Percentiles rank a stretch among this genome's conserved stretches.
Evolutionary conservation across 1,139 yeast species (phyloP).

Genomic region (Pneumocystis sp.): DNA sequence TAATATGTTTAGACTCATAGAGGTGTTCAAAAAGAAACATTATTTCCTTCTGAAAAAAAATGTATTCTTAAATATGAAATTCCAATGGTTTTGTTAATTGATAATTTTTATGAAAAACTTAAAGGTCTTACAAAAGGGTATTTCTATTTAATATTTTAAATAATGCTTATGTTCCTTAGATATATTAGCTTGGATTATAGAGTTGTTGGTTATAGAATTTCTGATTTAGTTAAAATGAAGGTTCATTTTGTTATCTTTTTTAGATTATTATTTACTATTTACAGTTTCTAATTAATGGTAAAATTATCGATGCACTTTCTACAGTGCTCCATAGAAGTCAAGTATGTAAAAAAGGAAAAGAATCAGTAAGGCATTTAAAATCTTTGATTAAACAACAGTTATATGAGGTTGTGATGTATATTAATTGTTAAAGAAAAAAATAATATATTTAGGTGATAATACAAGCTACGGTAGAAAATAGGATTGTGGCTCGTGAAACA

Average conservation of each 20-base stretch:
- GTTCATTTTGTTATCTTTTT: not conserved
- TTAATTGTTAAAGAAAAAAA: not conserved
- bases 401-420: conserved; percentile 45
- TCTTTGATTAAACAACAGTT: conserved; percentile 66
- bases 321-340: conserved; percentile 77
- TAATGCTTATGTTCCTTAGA: not conserved
- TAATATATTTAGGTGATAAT: conserved; percentile 32
- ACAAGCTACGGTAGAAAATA: conserved; percentile 76
- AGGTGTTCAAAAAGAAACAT: conserved; percentile 68
- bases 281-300: conserved; percentile 65
- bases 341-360: conserved; percentile 56
- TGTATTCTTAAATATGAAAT: conserved; percentile 62
- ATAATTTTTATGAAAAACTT: conserved; percentile 84
- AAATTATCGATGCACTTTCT: conserved; percentile 80
- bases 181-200: conserved; percentile 92
- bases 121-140: conserved; percentile 74
- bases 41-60: conserved; percentile 56
- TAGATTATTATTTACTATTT: not conserved
- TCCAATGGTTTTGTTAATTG: conserved; percentile 81
- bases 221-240: conserved; percentile 77
- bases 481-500: conserved; percentile 80
- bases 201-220: conserved; percentile 68
- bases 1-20: conserved; percentile 30
- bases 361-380: conserved; percentile 69
- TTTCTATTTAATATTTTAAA: not conserved